These are phyloP conservation scores for Pogostemon cablin DNA, from an alignment of 257 asterid species.

Conservation along the genomic window DNA sequence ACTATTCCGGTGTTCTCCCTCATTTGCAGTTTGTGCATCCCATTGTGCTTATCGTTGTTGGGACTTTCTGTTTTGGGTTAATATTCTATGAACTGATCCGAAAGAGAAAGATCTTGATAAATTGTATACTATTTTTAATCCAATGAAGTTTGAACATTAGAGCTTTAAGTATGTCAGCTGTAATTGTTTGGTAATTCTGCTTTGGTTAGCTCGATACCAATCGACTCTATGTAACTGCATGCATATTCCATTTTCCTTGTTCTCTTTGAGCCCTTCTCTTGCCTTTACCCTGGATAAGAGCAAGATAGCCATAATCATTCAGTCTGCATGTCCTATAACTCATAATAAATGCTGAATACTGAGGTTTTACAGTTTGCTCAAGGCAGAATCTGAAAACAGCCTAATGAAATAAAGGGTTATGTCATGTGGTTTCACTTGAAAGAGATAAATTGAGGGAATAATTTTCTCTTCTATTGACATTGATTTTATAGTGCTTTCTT, in stretches of 20 bases:
- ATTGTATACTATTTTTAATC: background rate
- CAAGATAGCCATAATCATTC: background rate
- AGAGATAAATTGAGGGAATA: no score
- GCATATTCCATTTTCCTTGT: background rate
- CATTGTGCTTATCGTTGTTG: background rate
- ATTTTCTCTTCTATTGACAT: no score
- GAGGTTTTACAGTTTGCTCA: background rate
- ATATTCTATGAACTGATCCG: background rate
- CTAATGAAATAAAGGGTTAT: background rate
- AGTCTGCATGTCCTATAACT: background rate
- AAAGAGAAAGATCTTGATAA: background rate
- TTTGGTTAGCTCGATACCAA: background rate
- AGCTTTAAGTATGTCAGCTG: background rate
- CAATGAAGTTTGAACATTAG: background rate
- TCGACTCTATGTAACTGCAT: background rate
- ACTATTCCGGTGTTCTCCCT: background rate
- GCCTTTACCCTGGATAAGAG: background rate
- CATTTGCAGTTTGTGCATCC: background rate
- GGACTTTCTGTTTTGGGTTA: background rate
- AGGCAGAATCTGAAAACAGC: background rate
- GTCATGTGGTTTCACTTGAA: background rate
- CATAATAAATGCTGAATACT: background rate
- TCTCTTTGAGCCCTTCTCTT: background rate
- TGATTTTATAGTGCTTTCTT: no score
- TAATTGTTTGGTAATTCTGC: background rate